Evolutionary conservation across 768 basidiomycete species (phyloP).

Genomic region (Boletus sensibilis): DNA sequence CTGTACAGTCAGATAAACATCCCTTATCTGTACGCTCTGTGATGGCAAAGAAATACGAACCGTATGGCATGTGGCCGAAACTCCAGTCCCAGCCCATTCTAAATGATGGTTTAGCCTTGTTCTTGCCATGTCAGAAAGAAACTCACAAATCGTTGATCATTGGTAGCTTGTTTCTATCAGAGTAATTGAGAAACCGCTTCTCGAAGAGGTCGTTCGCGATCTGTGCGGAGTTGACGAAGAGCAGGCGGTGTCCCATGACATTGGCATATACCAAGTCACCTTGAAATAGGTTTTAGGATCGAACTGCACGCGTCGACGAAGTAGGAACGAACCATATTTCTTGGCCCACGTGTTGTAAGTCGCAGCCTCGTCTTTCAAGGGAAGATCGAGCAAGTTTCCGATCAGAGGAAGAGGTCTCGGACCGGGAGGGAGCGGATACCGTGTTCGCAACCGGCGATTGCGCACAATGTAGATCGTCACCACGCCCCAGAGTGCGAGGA

Average conservation of each 20-base stretch:
- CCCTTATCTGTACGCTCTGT: background rate
- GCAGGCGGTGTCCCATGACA: slow-evolving; percentile 47
- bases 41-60: slow-evolving; percentile 21
- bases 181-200: slow-evolving; percentile 54
- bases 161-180: slow-evolving; percentile 45
- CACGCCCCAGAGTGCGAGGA: slow-evolving; percentile 24
- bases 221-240: slow-evolving; percentile 48
- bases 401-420: slow-evolving; percentile 52
- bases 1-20: slow-evolving; percentile 26
- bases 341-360: slow-evolving; percentile 45
- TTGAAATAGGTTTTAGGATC: background rate
- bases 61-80: slow-evolving; percentile 56
- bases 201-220: slow-evolving; percentile 55
- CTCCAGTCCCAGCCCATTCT: slow-evolving; percentile 51
- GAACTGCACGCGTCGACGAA: background rate
- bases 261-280: slow-evolving; percentile 56
- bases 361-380: slow-evolving; percentile 36
- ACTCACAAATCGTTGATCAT: slow-evolving; percentile 53
- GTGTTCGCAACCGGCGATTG: slow-evolving; percentile 11
- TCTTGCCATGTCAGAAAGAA: background rate
- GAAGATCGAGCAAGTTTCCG: slow-evolving; percentile 52
- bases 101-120: slow-evolving; percentile 19
- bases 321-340: slow-evolving; percentile 31
- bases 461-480: slow-evolving; percentile 19
- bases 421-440: slow-evolving; percentile 51